Percentiles rank a stretch among this genome's conserved stretches.
Conservation (phyloP, 192 early-diverging fungal species). For the Coemansia interrupta region DNA sequence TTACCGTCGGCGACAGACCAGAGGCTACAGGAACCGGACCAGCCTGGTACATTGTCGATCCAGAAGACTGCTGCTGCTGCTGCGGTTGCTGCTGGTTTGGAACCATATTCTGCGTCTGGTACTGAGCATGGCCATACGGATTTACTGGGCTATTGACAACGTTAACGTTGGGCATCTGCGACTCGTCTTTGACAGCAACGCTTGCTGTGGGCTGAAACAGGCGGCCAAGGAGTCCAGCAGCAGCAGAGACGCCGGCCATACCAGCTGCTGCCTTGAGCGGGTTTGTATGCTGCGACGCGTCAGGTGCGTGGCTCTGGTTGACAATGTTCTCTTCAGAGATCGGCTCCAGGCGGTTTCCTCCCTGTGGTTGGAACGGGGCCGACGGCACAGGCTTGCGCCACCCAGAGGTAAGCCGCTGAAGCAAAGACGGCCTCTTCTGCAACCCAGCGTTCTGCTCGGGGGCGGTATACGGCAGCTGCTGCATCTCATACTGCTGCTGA, state of each 20-base stretch:
- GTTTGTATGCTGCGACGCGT: background rate
- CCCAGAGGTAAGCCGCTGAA: slow-evolving; percentile 43
- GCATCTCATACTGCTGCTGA: slow-evolving; percentile 4
- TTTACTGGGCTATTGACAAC: background rate
- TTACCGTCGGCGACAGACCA: background rate
- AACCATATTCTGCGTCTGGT: slow-evolving; percentile 1
- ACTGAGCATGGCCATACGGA: background rate
- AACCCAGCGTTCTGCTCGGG: background rate
- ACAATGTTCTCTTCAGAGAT: slow-evolving; percentile 24
- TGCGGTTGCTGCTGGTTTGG: slow-evolving; percentile 18
- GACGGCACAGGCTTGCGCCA: slow-evolving; percentile 36
- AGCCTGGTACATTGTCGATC: slow-evolving; percentile 2
- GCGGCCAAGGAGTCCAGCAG: slow-evolving; percentile 14
- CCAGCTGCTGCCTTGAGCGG: slow-evolving; percentile 10
- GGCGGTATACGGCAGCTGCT: slow-evolving; percentile 5
- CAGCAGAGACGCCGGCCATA: slow-evolving; percentile 3
- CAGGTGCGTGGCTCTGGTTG: background rate
- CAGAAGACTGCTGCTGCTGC: slow-evolving; percentile 13
- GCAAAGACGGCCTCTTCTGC: slow-evolving; percentile 35
- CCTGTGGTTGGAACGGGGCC: background rate
- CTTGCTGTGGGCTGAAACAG: slow-evolving; percentile 18
- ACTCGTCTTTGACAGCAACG: background rate
- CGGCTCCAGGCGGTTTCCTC: slow-evolving; percentile 9
- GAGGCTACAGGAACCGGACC: background rate
- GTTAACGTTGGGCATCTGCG: background rate